Base-by-base conservation (phyloP, 2,329 filamentous ascomycete species). In the Ilyonectria destructans region DNA sequence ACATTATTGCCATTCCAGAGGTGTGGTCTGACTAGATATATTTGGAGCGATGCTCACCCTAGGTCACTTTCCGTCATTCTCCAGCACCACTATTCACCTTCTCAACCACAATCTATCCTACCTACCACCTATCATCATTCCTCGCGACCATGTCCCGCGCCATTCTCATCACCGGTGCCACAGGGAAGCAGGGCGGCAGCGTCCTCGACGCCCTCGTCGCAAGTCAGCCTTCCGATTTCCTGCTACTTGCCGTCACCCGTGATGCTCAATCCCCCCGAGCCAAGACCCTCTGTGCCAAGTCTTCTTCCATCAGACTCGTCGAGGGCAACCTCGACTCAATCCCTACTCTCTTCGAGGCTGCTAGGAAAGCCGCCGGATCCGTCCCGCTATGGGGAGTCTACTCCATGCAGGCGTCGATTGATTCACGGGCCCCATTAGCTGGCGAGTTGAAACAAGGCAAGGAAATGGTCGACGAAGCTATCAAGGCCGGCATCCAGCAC, bases 341-440 rank as follows among this genome's bases (percentile, higher is more conserved):
- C 6, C 51, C 69, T 2, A 57, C 67, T 21, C 63, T 72, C 1
- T 72, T 72, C 21, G 8, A 35, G 6, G 59, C 69, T 17, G 70
- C 69, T 23, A 60, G 64, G 35, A 35, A 57, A 43, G 69, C 60
- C n/a, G 67, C 70, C 12, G 65, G 68, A 29, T 19, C 23, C 23
- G 23, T 23, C 23, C 23, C 23, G 23, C 23, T 23, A 23, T 23
- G 23, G 23, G 23, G 23, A 0, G 68, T 72, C 4, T 72, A 71
- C 56, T 71, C 70, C n/a, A 68, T 72, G 1, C 70, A 72, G 15
- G n/a, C 69, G 0, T 69, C 70, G 3, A 61, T 70, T 48, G 70
- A 70, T 5, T 72, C 69, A n/a, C 65, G 65, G 0, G 58, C 64
- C 7, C 68, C 70, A 1, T 46, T 72, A 0, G 70, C 72, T 2